phyloP scores from a whole-genome alignment of 208 protist species.

The Leptomonas pyrrhocoris region DNA sequence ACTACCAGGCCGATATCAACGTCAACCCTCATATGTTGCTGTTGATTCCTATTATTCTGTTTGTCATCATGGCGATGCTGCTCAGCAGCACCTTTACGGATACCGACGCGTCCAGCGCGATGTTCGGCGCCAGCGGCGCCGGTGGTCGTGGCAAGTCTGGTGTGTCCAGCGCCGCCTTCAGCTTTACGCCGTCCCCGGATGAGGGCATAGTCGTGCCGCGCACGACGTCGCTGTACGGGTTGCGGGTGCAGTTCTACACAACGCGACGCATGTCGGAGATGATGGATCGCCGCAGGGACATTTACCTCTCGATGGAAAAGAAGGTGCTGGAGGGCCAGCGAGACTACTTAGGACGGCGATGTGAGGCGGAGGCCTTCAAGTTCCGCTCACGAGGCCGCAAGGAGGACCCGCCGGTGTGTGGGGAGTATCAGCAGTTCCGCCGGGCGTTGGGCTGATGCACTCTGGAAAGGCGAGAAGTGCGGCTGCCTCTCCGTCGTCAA shows the following conservation, averaged over 20 bases:
- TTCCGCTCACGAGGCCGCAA: conserved; percentile 64
- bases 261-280: conserved; percentile 53
- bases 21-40: conserved; percentile 65
- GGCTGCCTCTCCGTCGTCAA: neutral
- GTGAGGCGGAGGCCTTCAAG: conserved; percentile 80
- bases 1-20: conserved; percentile 47
- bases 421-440: conserved; percentile 56
- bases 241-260: conserved; percentile 77
- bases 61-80: conserved; percentile 76
- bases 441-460: conserved; percentile 36
- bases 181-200: conserved; percentile 61
- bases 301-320: conserved; percentile 48
- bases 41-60: conserved; percentile 66
- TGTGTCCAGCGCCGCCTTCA: conserved; percentile 38
- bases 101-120: conserved; percentile 35
- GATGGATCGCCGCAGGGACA: conserved; percentile 48
- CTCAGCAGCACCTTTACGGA: conserved; percentile 68
- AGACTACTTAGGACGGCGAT: conserved; percentile 71
- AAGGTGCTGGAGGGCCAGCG: conserved; percentile 72
- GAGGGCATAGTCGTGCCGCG: conserved; percentile 56
- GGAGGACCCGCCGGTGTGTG: conserved; percentile 65
- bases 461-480: neutral
- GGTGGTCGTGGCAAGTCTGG: neutral
- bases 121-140: conserved; percentile 24
- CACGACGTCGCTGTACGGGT: conserved; percentile 56